Conservation (phyloP, 2,329 filamentous ascomycete species). For the Fusarium solani-melongenae region DNA sequence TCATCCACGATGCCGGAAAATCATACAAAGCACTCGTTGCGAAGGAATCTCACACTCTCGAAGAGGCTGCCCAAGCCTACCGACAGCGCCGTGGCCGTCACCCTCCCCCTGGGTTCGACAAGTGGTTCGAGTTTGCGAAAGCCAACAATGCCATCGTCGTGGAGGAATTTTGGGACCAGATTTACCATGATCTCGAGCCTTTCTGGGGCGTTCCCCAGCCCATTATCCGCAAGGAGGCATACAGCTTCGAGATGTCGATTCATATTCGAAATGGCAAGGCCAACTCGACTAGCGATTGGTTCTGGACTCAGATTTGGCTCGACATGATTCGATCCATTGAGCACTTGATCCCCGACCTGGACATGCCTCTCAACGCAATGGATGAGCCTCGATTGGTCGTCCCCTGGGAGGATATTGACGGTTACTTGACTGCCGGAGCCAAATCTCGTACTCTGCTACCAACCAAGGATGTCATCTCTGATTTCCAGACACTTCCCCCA, state of each 20-base stretch:
- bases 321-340: conserved; percentile 64
- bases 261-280: conserved; percentile 65
- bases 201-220: conserved; percentile 65
- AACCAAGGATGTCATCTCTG: conserved; percentile 56
- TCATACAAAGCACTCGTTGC: conserved; percentile 53
- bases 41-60: conserved; percentile 61
- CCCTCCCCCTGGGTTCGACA: conserved; percentile 71
- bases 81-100: conserved; percentile 68
- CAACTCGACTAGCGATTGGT: conserved; percentile 64
- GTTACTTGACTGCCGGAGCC: conserved; percentile 63
- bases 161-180: conserved; percentile 73
- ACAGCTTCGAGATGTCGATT: conserved; percentile 70
- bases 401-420: conserved; percentile 70
- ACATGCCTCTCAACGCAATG: conserved; percentile 74
- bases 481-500: conserved; percentile 56
- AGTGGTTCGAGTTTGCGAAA: conserved; percentile 68
- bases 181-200: conserved; percentile 69
- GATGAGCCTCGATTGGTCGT: conserved; percentile 74
- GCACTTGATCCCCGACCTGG: conserved; percentile 72
- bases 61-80: conserved; percentile 67
- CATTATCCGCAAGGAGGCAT: conserved; percentile 62
- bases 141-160: conserved; percentile 65
- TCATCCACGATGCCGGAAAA: conserved; percentile 60
- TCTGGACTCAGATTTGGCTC: conserved; percentile 68
- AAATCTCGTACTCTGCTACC: conserved; percentile 57